A percentile compares a stretch with the other conserved stretches of the same genome.
Conservation (phyloP, 768 basidiomycete genomes). For the Auricularia cornea region DNA sequence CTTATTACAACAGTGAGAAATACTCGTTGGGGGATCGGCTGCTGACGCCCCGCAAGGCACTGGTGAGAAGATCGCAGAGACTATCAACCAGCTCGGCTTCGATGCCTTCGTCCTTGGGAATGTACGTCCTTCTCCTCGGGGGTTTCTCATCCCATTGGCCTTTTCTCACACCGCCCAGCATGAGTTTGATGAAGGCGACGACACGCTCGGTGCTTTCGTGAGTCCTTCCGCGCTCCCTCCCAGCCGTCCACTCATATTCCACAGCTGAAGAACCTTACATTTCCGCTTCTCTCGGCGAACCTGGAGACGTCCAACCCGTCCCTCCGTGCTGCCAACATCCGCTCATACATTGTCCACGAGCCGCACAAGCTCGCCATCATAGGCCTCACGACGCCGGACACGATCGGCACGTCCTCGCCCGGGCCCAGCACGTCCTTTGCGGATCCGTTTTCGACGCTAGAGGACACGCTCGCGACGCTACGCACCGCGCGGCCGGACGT, state of each 20-base stretch:
- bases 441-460: constrained; percentile 29
- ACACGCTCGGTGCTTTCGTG: constrained; percentile 28
- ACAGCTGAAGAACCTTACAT: constrained; percentile 30
- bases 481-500: constrained; percentile 23
- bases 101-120: constrained; percentile 39
- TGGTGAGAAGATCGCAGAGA: constrained; percentile 32
- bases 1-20: constrained; percentile 20
- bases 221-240: not conserved
- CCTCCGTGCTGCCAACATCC: constrained; percentile 22
- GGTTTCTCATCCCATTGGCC: too few species aligned
- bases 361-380: constrained; percentile 36
- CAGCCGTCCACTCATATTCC: not conserved
- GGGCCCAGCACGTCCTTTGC: constrained; percentile 31
- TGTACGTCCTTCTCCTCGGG: not conserved
- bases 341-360: constrained; percentile 32
- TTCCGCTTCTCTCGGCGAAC: constrained; percentile 39
- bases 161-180: constrained; percentile 14
- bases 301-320: constrained; percentile 28
- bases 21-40: too few species aligned
- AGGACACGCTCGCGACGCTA: constrained; percentile 30
- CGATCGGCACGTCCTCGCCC: constrained; percentile 30
- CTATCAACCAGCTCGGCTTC: constrained; percentile 36
- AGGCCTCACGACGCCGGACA: constrained; percentile 36
- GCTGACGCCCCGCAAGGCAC: constrained; percentile 12
- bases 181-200: constrained; percentile 38